Conservation (phyloP, 2,329 filamentous ascomycete genomes). For the Capronia epimyces region DNA sequence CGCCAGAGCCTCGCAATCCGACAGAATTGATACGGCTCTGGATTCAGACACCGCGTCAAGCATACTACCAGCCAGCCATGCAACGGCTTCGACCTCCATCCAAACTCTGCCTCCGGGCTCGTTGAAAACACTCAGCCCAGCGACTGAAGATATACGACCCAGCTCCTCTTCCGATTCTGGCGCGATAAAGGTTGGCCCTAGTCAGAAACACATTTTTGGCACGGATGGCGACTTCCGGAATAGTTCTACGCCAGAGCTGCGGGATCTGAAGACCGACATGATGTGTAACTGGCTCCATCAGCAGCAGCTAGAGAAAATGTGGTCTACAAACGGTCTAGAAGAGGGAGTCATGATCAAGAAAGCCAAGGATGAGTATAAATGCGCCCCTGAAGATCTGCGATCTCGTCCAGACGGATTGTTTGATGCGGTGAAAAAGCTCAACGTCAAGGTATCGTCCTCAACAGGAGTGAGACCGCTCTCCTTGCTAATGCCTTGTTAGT, state of each 20-base stretch:
- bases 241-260: slow-evolving; percentile 16
- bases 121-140: slow-evolving; percentile 2
- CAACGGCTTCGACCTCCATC: slow-evolving; percentile 1
- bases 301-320: slow-evolving; percentile 54
- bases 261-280: slow-evolving; percentile 49
- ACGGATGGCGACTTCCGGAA: slow-evolving; percentile 20
- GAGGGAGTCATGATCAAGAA: slow-evolving; percentile 56
- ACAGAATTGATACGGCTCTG: neutral
- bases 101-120: slow-evolving; percentile 1
- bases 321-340: slow-evolving; percentile 44
- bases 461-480: neutral
- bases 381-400: slow-evolving; percentile 45
- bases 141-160: neutral
- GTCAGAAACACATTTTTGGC: slow-evolving; percentile 7
- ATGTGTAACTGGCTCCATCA: slow-evolving; percentile 61
- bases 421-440: slow-evolving; percentile 46
- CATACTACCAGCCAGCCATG: neutral
- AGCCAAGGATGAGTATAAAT: slow-evolving; percentile 47
- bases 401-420: slow-evolving; percentile 47
- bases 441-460: slow-evolving; percentile 47
- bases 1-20: neutral
- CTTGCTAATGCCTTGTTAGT: slow-evolving; percentile 37
- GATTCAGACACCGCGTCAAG: neutral
- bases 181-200: neutral
- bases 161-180: neutral